Base-by-base conservation (phyloP, 306 rosid species). In the Trifolium dubium region DNA sequence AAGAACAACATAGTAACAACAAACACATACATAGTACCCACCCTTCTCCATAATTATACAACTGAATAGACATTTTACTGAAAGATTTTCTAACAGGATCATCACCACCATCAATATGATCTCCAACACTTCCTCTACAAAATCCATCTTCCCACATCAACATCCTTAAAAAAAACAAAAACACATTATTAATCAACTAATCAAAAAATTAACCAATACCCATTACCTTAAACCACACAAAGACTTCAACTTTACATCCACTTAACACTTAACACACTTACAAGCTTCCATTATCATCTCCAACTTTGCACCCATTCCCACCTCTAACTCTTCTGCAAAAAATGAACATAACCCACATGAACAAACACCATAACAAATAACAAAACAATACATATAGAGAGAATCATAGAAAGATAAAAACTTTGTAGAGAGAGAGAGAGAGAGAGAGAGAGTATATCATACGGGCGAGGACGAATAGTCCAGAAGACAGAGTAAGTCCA, bases 401-500 rank as follows among this genome's bases (percentile, higher is more conserved):
- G 2, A 77, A 71, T 61, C 67, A 74, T 32, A 17, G 2, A 77
- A 71, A 66, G 70, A 74, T 32, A 44, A 6, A 39, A 79, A 65
- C 49, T 15, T 15, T 4, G 5, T 3, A 70, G 23, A 60, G 13
- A 64, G 65, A 74, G 17, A 69, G n/a, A 46, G 67, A n/a, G 10
- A 17, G 8, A 75, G 31, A 80, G 80, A 41, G 39, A 69, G 47
- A 17, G 51, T 14, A 64, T 5, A 6, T 4, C 64, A 89, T 91
- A 92, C 98, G 99, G 99, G 80, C 99, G 96, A 46, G 98, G 99
- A 81, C 99, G 99, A 79, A 92, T 95, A 82, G 98, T 95, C 99
- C 99, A 95, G 99, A 95, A 92, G 86, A 95, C 99, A 95, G 99
- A 95, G 89, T 95, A 95, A 90, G 99, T 95, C 99, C 99, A 95